Percentiles rank a stretch among this genome's conserved stretches.
Conservation (phyloP, 2,329 filamentous ascomycete species). For the Aspergillus ochraceus region DNA sequence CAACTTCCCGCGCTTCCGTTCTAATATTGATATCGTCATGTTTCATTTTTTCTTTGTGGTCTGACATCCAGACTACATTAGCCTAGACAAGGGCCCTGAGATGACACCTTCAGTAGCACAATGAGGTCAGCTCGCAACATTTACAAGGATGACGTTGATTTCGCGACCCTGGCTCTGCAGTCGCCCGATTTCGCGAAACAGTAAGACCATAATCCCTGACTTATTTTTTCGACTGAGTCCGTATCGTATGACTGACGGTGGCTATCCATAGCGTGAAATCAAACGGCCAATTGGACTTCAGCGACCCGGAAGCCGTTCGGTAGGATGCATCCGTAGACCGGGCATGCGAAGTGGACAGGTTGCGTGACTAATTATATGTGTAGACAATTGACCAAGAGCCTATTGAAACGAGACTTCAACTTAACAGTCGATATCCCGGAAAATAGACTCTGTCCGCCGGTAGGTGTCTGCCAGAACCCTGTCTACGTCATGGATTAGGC, state of each 20-base stretch:
- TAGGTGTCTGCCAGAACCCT: conserved; percentile 41
- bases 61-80: conserved; percentile 1
- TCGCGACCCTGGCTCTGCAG: conserved; percentile 59
- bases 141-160: conserved; percentile 62
- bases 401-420: conserved; percentile 74
- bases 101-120: neutral
- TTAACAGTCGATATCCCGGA: conserved; percentile 69
- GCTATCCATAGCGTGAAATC: conserved; percentile 45
- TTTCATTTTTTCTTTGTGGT: neutral
- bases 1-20: no score
- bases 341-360: neutral
- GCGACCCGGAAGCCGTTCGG: conserved; percentile 72
- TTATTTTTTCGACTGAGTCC: conserved; percentile 4
- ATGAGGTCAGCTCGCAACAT: conserved; percentile 44
- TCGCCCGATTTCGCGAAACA: conserved; percentile 61
- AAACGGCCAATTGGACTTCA: conserved; percentile 73
- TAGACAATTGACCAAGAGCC: conserved; percentile 70
- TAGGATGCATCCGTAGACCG: conserved; percentile 40
- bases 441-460: conserved; percentile 83
- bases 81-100: neutral
- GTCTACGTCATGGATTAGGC: neutral
- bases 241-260: neutral
- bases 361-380: conserved; percentile 10
- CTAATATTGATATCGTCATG: no score
- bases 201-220: conserved; percentile 38